Percentiles rank a stretch among this genome's conserved stretches.
These are phyloP conservation scores for Solanum arcanum DNA, from an alignment of 257 asterid genomes.

Conservation along the genomic window DNA sequence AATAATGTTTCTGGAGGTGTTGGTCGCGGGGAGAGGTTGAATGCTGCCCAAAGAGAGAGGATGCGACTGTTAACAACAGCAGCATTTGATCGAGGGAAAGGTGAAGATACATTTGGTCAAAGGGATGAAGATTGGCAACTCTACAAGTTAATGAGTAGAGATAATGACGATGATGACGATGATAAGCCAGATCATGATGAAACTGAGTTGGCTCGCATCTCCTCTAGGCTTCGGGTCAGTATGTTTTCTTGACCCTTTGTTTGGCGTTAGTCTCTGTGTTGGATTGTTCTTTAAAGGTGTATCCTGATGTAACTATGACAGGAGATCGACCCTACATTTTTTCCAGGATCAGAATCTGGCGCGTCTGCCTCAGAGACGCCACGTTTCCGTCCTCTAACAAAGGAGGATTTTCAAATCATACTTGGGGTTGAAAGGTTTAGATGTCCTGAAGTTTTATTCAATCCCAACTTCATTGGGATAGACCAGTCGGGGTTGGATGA, in stretches of 20 bases:
- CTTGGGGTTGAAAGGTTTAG: constrained; percentile 91
- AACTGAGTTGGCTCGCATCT: constrained; percentile 69
- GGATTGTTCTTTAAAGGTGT: background rate
- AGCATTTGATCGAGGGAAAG: constrained; percentile 97
- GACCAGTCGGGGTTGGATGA: constrained; percentile 94
- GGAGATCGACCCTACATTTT: constrained; percentile 87
- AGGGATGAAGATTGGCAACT: constrained; percentile 99
- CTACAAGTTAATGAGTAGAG: constrained; percentile 91
- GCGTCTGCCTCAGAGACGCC: constrained; percentile 55
- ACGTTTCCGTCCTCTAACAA: constrained; percentile 64
- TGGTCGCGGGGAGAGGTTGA: constrained; percentile 96
- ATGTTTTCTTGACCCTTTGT: background rate
- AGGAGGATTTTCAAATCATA: constrained; percentile 80
- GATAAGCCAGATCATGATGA: constrained; percentile 63
- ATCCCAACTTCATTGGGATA: constrained; percentile 72
- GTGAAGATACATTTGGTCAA: constrained; percentile 93
- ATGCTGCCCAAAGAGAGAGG: constrained; percentile 85
- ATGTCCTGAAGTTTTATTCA: constrained; percentile 78
- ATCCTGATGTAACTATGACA: constrained; percentile 13
- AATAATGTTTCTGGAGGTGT: constrained; percentile 73
- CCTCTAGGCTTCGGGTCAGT: constrained; percentile 78
- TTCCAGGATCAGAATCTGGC: constrained; percentile 54
- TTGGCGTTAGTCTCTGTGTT: background rate
- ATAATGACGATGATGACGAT: constrained; percentile 77
- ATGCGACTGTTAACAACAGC: constrained; percentile 98